Evolutionary conservation across 495 filamentous ascomycete species (phyloP).

Genomic region (Tricharina praecox): DNA sequence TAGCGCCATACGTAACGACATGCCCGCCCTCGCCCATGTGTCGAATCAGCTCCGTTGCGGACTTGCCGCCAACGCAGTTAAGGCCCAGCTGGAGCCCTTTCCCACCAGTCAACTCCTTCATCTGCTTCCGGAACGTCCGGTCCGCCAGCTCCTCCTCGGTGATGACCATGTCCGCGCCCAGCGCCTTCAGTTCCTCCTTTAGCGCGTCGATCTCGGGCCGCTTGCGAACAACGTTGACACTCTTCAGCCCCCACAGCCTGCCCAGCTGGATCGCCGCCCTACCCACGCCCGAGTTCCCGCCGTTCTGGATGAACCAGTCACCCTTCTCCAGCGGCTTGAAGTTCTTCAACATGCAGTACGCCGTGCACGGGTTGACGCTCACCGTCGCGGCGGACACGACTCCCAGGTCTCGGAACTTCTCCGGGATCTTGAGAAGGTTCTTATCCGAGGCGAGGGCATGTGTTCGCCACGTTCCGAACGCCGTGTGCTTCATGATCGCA

Average conservation of each 20-base stretch:
- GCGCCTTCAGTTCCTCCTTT: slow-evolving; percentile 47
- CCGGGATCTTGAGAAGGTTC: slow-evolving; percentile 46
- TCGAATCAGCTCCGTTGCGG: slow-evolving; percentile 55
- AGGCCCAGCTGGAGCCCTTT: slow-evolving; percentile 58
- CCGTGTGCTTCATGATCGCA: slow-evolving; percentile 67
- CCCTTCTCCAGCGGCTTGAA: slow-evolving; percentile 53
- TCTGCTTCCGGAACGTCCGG: slow-evolving; percentile 41
- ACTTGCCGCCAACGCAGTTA: slow-evolving; percentile 91
- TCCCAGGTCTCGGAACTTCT: slow-evolving; percentile 38
- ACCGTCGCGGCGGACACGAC: slow-evolving; percentile 67
- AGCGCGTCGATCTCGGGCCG: slow-evolving; percentile 45
- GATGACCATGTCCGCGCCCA: slow-evolving; percentile 70
- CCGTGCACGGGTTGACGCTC: slow-evolving; percentile 79
- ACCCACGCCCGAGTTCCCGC: slow-evolving; percentile 84
- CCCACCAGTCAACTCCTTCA: slow-evolving; percentile 45
- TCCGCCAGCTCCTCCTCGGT: slow-evolving; percentile 54
- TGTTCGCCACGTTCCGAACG: slow-evolving; percentile 84
- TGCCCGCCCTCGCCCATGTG: slow-evolving; percentile 44
- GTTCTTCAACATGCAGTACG: slow-evolving; percentile 79
- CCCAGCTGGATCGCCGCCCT: slow-evolving; percentile 75
- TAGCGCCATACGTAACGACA: slow-evolving; percentile 88
- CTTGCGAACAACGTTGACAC: slow-evolving; percentile 68
- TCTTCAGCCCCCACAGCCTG: slow-evolving; percentile 65
- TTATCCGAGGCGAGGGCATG: slow-evolving; percentile 54
- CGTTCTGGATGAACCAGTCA: slow-evolving; percentile 91